Evolutionary conservation across 192 early-diverging fungal species (phyloP), one percentile per base, ranked within the genome.

Genomic region (Coemansia sp.): DNA sequence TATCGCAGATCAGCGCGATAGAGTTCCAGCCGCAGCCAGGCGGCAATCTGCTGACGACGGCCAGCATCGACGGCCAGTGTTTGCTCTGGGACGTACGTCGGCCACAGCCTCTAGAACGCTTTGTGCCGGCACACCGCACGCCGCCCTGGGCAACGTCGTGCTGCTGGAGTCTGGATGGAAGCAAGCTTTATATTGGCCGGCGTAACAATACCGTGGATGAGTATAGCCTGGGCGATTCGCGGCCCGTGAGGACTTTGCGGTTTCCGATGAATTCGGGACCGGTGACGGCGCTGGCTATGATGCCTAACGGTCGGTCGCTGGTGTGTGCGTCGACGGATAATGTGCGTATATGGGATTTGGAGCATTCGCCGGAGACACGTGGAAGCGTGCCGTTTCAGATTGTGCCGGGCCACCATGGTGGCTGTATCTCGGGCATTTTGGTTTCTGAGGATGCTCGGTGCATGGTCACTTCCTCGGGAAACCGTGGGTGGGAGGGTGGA

Each of bases 161-260:
- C 49, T 68, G 78, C 55, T 97, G 94, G 95, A 87, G 91, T 55
- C 60, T 81, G 11, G 89, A 94, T 69, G 94, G 94, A 1, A 48
- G 63, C 10, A 77, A 83, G 33, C 80, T 97, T 30, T 97, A 84
- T 52, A 77, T 86, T 51, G 96, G 94, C 1, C 75, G 96, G 17
- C 78, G 96, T 34, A 95, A 96, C 78, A 86, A 86, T 18, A 86
- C 85, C 13, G 86, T 98, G 8, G 94, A 98, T 64, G 96, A 96
- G 63, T 94, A 82, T 62, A 92, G 95, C 60, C 72, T 88, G 56
- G 68, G 55, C 0, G 55, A 46, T 38, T 79, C 78, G 20, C 77
- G 79, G 32, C 65, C 84, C 2, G 65, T 92, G 15, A 84, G 87
- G 32, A 79, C 85, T 1, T 72, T 96, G 43, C 81, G 81, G 19